Evolutionary conservation across 495 filamentous ascomycete genomes (phyloP).

Genomic region (Penicillium longicatenatum): DNA sequence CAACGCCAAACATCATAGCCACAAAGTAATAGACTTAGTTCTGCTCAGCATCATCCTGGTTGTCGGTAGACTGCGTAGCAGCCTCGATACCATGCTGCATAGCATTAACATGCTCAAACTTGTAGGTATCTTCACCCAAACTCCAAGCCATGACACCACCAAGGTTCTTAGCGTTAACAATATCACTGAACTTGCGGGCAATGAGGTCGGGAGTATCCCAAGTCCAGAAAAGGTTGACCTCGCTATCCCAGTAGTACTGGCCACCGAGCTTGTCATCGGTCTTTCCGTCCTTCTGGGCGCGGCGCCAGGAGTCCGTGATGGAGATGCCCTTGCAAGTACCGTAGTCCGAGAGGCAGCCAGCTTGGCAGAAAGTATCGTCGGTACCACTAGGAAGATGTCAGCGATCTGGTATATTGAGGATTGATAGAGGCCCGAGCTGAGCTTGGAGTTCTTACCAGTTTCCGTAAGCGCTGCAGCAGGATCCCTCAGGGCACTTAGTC

Average conservation of each 20-base stretch:
- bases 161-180: conserved; percentile 58
- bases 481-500: conserved; percentile 36
- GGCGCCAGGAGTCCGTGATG: conserved; percentile 43
- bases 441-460: conserved; percentile 34
- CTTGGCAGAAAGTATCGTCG: conserved; percentile 38
- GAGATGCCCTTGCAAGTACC: conserved; percentile 45
- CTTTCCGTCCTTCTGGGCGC: conserved; percentile 53
- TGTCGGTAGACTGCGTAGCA: neutral
- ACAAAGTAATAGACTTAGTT: too few species aligned
- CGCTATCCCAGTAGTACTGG: conserved; percentile 67
- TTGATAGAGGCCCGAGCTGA: neutral
- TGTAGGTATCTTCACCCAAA: conserved; percentile 67
- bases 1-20: neutral
- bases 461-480: conserved; percentile 41
- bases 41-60: too few species aligned
- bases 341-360: conserved; percentile 44
- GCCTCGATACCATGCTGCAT: conserved; percentile 50
- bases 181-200: conserved; percentile 60
- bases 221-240: conserved; percentile 68
- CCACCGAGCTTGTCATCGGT: conserved; percentile 63
- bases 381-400: conserved; percentile 27
- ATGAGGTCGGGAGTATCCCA: conserved; percentile 71
- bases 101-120: conserved; percentile 59
- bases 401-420: conserved; percentile 1
- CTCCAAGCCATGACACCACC: conserved; percentile 77